Evolutionary conservation across 495 filamentous ascomycete species (phyloP), one percentile per base, ranked within the genome.

Genomic region (Hypomontagnella monticulosa): DNA sequence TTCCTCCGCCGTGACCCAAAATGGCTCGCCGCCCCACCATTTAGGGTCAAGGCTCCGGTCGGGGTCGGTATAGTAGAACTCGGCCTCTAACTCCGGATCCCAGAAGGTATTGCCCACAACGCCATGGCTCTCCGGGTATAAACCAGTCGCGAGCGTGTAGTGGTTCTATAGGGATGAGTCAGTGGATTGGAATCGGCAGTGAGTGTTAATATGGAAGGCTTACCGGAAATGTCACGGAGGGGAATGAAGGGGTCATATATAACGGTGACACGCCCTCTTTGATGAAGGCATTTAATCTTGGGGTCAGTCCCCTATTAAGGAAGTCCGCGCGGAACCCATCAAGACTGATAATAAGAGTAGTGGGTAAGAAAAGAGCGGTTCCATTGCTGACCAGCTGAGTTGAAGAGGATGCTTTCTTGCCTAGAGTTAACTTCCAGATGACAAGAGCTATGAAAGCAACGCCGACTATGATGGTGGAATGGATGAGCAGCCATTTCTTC

Each of bases 261-360:
- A 84, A 83, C 7, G 95, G 93, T 4, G 93, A 96, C 2, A 99
- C 86, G 30, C 95, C 95, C 38, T 90, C 84, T 32, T 87, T 86
- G 63, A 96, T 82, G 70, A 99, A 91, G 10, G 85, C 80, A 57
- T 88, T 90, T 4, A 99, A 82, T 0, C 89, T 87, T 0, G 94
- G 95, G 0, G 95, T 97, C 44, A 99, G 72, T 5, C 88, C 88
- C 20, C 93, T 86, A 32, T 86, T 84, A 33, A 99, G 83, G 65
- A 97, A 99, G 73, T 98, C 95, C 2, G 96, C 93, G n/a, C 95
- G 88, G 75, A 99, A 97, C 1, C 95, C 95, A 76, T 99, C 95
- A 8, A 99, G 82, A 34, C 94, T 97, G 65, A 99, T 91, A 44
- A 97, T 75, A 38, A 99, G 90, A 1, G 95, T 99, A 0, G 95